Evolutionary conservation across 345 rosid genomes (phyloP).

Genomic region (Ceriops decandra): DNA sequence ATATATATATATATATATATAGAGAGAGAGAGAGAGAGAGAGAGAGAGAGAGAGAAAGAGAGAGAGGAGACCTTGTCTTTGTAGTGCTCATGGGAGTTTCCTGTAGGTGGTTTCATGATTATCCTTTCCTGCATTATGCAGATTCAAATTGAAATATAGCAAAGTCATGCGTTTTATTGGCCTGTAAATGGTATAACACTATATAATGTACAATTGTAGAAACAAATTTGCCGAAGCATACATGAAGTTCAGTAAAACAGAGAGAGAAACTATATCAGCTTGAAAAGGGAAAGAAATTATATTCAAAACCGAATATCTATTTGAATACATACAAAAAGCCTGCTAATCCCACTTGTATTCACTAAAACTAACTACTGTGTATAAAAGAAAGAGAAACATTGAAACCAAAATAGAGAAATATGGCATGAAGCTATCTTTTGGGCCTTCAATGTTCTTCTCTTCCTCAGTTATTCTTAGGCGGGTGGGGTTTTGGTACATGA

Average conservation of each 20-base stretch:
- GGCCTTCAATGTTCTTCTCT: slow-evolving; percentile 10
- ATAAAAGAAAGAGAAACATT: not conserved
- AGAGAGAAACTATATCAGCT: no score
- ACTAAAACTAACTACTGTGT: not conserved
- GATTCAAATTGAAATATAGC: not conserved
- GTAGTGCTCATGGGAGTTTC: slow-evolving; percentile 5
- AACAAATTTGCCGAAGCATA: no score
- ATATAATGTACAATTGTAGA: no score
- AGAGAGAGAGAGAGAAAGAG: no score
- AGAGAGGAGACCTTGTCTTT: not conserved
- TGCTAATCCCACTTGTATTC: slow-evolving; percentile 17
- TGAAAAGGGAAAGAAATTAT: no score
- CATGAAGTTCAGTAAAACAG: no score
- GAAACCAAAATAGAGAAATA: slow-evolving; percentile 17
- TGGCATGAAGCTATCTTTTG: not conserved
- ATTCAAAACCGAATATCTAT: no score
- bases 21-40: no score
- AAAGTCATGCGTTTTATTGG: no score
- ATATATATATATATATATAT: no score
- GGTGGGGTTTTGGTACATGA: slow-evolving; percentile 45
- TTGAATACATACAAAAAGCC: slow-evolving; percentile 34
- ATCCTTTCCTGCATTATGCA: slow-evolving; percentile 21
- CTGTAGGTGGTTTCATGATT: not conserved
- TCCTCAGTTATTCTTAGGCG: slow-evolving; percentile 51
- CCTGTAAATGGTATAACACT: no score